Conservation (phyloP, 2,329 filamentous ascomycete genomes). For the Venturia pyrina region DNA sequence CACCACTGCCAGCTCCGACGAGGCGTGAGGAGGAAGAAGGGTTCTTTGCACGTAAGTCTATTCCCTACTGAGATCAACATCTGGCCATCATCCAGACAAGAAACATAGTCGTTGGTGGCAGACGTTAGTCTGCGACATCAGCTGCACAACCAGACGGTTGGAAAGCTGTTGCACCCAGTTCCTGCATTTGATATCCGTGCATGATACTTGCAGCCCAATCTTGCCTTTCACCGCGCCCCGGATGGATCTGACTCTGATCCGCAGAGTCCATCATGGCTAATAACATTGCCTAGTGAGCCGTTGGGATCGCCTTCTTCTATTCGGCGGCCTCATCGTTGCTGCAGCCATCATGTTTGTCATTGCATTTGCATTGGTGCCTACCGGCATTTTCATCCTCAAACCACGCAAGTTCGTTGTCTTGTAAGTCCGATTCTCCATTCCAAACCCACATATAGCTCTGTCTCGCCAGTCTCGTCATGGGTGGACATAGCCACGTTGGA, state of each 20-base stretch:
- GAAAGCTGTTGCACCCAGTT: conserved; percentile 20
- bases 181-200: conserved; percentile 32
- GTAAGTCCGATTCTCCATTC: conserved; percentile 53
- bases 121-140: conserved; percentile 5
- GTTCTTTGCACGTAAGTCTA: conserved; percentile 83
- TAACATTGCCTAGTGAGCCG: conserved; percentile 61
- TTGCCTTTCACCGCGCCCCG: neutral
- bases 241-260: neutral
- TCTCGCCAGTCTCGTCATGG: conserved; percentile 9
- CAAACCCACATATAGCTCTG: neutral
- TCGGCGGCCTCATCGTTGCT: conserved; percentile 80
- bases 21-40: conserved; percentile 90
- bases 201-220: conserved; percentile 23
- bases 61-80: conserved; percentile 5
- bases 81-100: neutral
- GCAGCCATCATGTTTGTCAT: conserved; percentile 87
- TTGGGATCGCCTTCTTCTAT: conserved; percentile 92
- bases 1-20: conserved; percentile 73
- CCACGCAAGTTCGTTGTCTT: conserved; percentile 93
- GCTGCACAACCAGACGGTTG: conserved; percentile 9
- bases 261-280: conserved; percentile 1
- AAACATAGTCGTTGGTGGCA: neutral
- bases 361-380: conserved; percentile 80
- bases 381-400: conserved; percentile 56
- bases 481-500: conserved; percentile 22